A percentile compares a stretch with the other conserved stretches of the same genome.
phyloP scores from a whole-genome alignment of 2,329 filamentous ascomycete genomes.

The Fusarium sp. region DNA sequence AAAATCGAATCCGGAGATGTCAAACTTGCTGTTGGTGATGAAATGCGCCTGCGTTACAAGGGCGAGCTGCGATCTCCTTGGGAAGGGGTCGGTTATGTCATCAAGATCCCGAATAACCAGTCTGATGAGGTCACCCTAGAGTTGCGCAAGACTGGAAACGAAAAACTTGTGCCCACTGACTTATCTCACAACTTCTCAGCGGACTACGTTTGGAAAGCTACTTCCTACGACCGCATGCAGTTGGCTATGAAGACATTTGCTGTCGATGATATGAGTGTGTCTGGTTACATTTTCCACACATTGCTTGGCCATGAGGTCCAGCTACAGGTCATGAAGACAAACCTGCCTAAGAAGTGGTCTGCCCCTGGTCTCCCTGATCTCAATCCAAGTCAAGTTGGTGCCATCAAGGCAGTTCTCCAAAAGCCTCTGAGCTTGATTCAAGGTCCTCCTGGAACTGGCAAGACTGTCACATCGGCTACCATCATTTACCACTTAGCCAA shows the following conservation, averaged over 20 bases:
- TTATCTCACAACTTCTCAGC: conserved; percentile 98
- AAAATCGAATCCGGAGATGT: conserved; percentile 98
- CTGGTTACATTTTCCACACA: conserved; percentile 98
- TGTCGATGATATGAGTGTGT: conserved; percentile 97
- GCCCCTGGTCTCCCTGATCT: conserved; percentile 93
- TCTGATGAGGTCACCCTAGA: conserved; percentile 98
- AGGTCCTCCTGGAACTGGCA: conserved; percentile 95
- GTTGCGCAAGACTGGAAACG: conserved; percentile 90
- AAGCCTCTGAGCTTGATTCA: conserved; percentile 96
- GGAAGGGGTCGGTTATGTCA: conserved; percentile 98
- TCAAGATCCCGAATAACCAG: conserved; percentile 99
- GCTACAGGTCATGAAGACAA: conserved; percentile 92
- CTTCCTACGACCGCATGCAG: conserved; percentile 99
- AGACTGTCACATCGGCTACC: conserved; percentile 97
- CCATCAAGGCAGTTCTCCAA: conserved; percentile 93
- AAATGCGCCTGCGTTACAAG: conserved; percentile 97
- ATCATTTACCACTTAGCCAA: conserved; percentile 98
- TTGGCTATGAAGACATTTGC: conserved; percentile 99
- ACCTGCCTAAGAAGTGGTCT: conserved; percentile 95
- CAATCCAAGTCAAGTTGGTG: conserved; percentile 94
- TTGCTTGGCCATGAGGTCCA: conserved; percentile 95
- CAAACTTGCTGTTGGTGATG: conserved; percentile 95
- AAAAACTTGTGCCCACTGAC: conserved; percentile 95
- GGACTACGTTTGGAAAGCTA: conserved; percentile 99
- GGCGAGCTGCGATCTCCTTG: conserved; percentile 91